A percentile compares a stretch with the other conserved stretches of the same genome.
These are phyloP conservation scores for Fusarium sulawesiense DNA, from an alignment of 2,329 filamentous ascomycete genomes.

Conservation along the genomic window DNA sequence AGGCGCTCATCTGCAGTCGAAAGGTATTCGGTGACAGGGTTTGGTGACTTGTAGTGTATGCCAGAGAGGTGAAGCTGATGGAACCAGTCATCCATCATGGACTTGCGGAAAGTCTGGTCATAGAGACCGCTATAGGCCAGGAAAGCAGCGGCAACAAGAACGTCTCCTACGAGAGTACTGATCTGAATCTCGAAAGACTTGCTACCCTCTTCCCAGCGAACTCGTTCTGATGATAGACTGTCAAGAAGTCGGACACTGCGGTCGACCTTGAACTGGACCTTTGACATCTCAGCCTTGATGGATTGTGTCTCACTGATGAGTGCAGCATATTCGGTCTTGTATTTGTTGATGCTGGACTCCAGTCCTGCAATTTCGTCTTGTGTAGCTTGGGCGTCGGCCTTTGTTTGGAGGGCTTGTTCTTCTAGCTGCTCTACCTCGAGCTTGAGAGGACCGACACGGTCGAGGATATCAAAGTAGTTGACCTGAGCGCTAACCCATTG, in stretches of 20 bases:
- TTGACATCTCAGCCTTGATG: slow-evolving; percentile 96
- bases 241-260: slow-evolving; percentile 94
- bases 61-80: slow-evolving; percentile 94
- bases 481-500: slow-evolving; percentile 98
- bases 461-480: slow-evolving; percentile 96
- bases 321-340: slow-evolving; percentile 95
- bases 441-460: slow-evolving; percentile 90
- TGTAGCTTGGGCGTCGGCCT: slow-evolving; percentile 91
- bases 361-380: slow-evolving; percentile 86
- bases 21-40: slow-evolving; percentile 94
- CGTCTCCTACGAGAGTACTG: slow-evolving; percentile 93
- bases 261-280: slow-evolving; percentile 97
- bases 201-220: slow-evolving; percentile 96
- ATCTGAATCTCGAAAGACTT: slow-evolving; percentile 99
- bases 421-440: slow-evolving; percentile 90
- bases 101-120: slow-evolving; percentile 97
- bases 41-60: slow-evolving; percentile 91
- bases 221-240: slow-evolving; percentile 92
- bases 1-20: slow-evolving; percentile 96
- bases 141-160: slow-evolving; percentile 96
- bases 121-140: slow-evolving; percentile 96
- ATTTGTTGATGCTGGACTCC: slow-evolving; percentile 90
- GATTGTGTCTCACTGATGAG: slow-evolving; percentile 97
- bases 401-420: slow-evolving; percentile 89
- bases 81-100: slow-evolving; percentile 97